Base-by-base conservation (phyloP, 495 filamentous ascomycete species). In the Penicillium malachiteum region DNA sequence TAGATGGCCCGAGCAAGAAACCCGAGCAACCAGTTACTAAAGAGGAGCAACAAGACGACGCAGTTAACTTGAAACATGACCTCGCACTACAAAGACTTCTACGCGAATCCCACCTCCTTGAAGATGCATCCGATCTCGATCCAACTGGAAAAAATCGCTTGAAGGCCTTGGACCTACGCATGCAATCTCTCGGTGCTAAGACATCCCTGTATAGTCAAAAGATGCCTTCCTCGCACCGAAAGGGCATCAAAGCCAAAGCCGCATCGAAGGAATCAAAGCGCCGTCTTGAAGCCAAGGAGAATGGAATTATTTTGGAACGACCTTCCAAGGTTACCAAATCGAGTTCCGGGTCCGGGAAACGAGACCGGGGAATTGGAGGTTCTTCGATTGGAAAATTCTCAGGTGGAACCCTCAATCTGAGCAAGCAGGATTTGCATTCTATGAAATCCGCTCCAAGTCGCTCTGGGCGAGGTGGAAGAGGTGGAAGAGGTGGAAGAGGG, bases 31-130 rank as follows among this genome's bases (percentile, higher is more conserved):
- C 68, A 12, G 66, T 59, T 12, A 79, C 66, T 54, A 68, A 66
- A 17, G 73, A 83, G 18, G 78, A 81, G 54, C 76, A 79, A 38
- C 63, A 69, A 11, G 70, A 72, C 3, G 87, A 89, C 62, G 75
- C 79, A 7, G 68, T 74, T 12, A 88, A 90, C 56, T 76, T 97
- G 3, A 93, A 93, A 71, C 94, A 97, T 66, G 94, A 98, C 62
- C 83, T 97, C 18, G 92, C 88, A 9, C 81, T 98, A 16, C 92
- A 97, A 63, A 84, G 91, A 13, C 82, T 98, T 10, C 83, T 98
- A 10, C 78, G 85, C 54, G 94, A 98, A 77, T 97, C 93, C 1
- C 93, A 97, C 71, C 86, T 98, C 35, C 85, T 98, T 50, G 87
- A 92, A 13, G 71, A 78, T 0, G 78, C 84, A 3, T 76, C 76